Evolutionary conservation across 1,139 yeast species (phyloP), one percentile per base, ranked within the genome.

Genomic region (Wickerhamomyces sp.): DNA sequence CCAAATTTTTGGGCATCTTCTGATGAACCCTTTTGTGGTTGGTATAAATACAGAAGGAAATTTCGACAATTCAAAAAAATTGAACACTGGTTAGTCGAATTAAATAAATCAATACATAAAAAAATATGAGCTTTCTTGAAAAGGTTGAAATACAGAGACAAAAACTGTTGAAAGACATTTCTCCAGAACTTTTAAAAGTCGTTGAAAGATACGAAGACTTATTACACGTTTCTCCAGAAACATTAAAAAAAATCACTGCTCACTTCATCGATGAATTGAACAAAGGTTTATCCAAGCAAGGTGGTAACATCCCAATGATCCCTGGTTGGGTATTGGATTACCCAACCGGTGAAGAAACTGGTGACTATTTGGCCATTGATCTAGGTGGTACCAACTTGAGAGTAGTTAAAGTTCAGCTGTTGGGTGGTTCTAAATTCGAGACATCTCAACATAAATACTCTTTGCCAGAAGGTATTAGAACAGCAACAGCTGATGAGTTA

Each of bases 301-400:
- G 94, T 36, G 92, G 94, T 43, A 83, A 82, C 63, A 85, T 87
- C 58, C 97, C 97, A 44, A 92, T 90, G 98, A 88, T 84, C 58
- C 95, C 95, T 33, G 87, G 95, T 47, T 90, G 97, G 97, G 97
- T 90, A 40, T 72, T 88, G 76, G 95, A 85, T 56, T 82, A 71
- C 71, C 97, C 98, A 46, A 82, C 94, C 35, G 97, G 97, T 54
- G 67, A 78, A 51, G 98, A 92, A 65, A 74, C 72, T 33, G 98
- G 98, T 49, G 81, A 86, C 51, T 92, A 76, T 64, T 68, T 92
- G 60, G 97, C 97, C 39, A 83, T 92, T 47, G 98, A 92, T 64
- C 76, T 92, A 67, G 97, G 97, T 61, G 97, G 97, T 49, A 89
- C 97, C 50, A 89, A 89, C 68, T 73, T 89, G 63, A 78, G 97